Evolutionary conservation across 169 alveolate genomes (phyloP).

Genomic region (Plasmodium gaboni): DNA sequence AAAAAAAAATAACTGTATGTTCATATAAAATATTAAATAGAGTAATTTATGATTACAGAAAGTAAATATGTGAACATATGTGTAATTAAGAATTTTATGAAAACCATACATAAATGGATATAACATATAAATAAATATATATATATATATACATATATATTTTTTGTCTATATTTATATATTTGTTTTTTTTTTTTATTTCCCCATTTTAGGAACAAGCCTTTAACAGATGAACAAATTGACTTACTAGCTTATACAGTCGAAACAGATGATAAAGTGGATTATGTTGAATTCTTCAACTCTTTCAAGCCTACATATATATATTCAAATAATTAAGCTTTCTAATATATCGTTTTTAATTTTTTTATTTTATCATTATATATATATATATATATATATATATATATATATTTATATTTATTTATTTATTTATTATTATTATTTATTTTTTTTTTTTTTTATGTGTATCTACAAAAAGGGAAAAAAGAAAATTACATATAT

Average conservation of each 20-base stretch:
- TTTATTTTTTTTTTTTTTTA: constrained; percentile 1
- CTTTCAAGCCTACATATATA: constrained; percentile 78
- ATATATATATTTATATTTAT: background rate
- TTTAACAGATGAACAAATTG: constrained; percentile 84
- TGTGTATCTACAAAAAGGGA: background rate
- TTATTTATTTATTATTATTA: background rate
- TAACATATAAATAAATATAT: too few relatives aligned
- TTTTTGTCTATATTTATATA: background rate
- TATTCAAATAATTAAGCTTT: background rate
- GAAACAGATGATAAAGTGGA: constrained; percentile 80
- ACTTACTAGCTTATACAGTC: constrained; percentile 75
- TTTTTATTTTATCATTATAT: background rate
- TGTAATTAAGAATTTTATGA: too few relatives aligned
- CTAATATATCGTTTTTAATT: background rate
- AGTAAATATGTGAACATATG: too few relatives aligned
- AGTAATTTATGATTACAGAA: too few relatives aligned
- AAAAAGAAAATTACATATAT: too few relatives aligned
- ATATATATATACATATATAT: background rate
- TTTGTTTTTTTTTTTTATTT: background rate
- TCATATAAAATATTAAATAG: too few relatives aligned
- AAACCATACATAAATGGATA: too few relatives aligned
- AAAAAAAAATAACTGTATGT: too few relatives aligned
- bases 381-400: background rate
- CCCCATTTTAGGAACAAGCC: constrained; percentile 76
- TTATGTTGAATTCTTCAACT: constrained; percentile 80